These are phyloP conservation scores for Zymoseptoria pseudotritici DNA, from an alignment of 2,329 filamentous ascomycete species.

Conservation along the genomic window DNA sequence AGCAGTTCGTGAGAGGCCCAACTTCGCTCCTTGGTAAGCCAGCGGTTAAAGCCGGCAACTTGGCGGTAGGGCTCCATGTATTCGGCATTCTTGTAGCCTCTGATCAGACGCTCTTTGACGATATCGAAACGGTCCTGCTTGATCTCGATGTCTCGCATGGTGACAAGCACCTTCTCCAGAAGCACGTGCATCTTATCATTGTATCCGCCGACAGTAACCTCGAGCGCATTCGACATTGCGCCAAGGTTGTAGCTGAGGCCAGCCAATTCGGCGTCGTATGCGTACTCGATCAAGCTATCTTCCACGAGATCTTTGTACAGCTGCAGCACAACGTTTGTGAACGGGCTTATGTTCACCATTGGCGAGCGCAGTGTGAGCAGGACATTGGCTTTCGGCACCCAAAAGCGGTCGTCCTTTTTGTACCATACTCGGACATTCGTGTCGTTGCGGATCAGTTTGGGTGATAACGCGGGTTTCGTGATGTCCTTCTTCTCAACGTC, in stretches of 20 bases:
- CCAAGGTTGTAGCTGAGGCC: constrained; percentile 77
- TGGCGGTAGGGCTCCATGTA: constrained; percentile 85
- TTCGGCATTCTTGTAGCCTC: constrained; percentile 78
- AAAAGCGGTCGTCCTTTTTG: constrained; percentile 98
- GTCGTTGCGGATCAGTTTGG: constrained; percentile 80
- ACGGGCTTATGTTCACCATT: constrained; percentile 68
- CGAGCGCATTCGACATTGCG: constrained; percentile 64
- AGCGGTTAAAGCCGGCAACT: constrained; percentile 73
- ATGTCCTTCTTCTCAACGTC: constrained; percentile 93
- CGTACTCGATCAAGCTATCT: constrained; percentile 85
- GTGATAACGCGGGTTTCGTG: constrained; percentile 63
- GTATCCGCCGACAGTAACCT: constrained; percentile 77
- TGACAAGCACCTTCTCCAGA: constrained; percentile 77
- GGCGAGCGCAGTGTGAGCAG: constrained; percentile 74
- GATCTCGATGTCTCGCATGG: constrained; percentile 76
- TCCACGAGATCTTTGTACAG: constrained; percentile 80
- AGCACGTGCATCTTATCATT: constrained; percentile 93
- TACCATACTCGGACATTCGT: constrained; percentile 77
- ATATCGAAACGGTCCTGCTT: constrained; percentile 84
- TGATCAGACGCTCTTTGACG: constrained; percentile 73
- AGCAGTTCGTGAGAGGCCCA: constrained; percentile 75
- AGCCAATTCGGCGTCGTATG: constrained; percentile 90
- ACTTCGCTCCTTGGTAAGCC: constrained; percentile 67
- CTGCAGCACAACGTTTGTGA: constrained; percentile 67
- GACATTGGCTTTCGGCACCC: constrained; percentile 91